Evolutionary conservation across 164 flowering plant species (phyloP).

Genomic region (Berberis vulgaris): DNA sequence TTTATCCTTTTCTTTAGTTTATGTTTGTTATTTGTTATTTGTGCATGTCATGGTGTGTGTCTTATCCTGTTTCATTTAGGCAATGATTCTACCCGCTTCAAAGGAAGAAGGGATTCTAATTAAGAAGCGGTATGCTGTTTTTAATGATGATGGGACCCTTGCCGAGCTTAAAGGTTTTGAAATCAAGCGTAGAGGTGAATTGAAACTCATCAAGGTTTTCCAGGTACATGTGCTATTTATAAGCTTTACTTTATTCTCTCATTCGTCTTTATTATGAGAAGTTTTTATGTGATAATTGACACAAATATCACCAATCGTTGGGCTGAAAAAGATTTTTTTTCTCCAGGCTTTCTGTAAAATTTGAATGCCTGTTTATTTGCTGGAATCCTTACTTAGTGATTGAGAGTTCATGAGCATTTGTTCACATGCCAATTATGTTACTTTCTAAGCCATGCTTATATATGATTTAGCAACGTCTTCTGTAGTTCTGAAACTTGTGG

Average conservation of each 20-base stretch:
- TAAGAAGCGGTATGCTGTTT: constrained; percentile 99
- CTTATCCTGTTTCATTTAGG: constrained; percentile 29
- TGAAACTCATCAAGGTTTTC: constrained; percentile 98
- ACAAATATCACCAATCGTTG: no score
- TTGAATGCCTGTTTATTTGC: no score
- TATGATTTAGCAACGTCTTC: no score
- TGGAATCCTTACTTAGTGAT: no score
- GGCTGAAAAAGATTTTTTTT: no score
- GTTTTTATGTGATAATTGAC: no score
- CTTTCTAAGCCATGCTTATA: no score
- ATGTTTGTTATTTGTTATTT: constrained; percentile 9
- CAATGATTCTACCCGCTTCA: constrained; percentile 99
- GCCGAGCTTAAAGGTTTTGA: constrained; percentile 99
- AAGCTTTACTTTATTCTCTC: not conserved
- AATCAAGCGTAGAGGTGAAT: constrained; percentile 98
- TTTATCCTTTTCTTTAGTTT: not conserved
- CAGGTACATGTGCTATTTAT: constrained; percentile 43
- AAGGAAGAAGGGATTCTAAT: constrained; percentile 96
- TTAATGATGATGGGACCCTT: constrained; percentile 96
- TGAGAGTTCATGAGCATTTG: no score
- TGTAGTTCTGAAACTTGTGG: no score
- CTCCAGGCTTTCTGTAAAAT: no score
- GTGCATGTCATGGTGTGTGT: constrained; percentile 2
- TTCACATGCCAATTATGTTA: no score
- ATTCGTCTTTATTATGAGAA: no score